These are phyloP conservation scores for Pholiota conissans DNA, from an alignment of 768 basidiomycete genomes.

Conservation along the genomic window DNA sequence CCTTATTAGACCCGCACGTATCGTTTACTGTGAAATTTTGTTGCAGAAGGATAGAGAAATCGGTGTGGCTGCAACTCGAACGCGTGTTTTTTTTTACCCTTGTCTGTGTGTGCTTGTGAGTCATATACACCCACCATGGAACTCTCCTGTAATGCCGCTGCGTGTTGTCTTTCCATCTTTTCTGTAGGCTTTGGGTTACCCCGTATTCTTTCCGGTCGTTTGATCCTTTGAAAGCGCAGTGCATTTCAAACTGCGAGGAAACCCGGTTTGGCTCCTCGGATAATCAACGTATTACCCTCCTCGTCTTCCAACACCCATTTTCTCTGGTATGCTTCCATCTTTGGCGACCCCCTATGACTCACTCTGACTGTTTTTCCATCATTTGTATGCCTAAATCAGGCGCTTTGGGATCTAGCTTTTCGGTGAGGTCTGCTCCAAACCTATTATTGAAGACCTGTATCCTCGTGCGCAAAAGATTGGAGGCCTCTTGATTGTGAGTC, in stretches of 20 bases:
- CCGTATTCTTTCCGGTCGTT: too few species aligned
- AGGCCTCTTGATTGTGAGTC: background rate
- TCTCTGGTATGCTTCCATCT: background rate
- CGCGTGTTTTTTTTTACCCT: background rate
- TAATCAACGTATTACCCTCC: background rate
- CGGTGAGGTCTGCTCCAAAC: too few species aligned
- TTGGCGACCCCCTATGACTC: background rate
- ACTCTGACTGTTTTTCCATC: background rate
- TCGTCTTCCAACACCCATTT: background rate
- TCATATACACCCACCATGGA: background rate
- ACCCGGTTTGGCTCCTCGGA: background rate
- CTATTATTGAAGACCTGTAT: too few species aligned
- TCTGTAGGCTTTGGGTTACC: background rate
- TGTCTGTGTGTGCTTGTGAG: background rate
- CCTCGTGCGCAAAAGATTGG: background rate
- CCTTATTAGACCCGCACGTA: background rate
- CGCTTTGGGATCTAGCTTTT: background rate
- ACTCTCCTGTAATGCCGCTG: background rate
- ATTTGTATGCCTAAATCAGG: background rate
- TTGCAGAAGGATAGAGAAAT: background rate
- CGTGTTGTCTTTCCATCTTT: background rate
- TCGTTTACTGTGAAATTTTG: background rate
- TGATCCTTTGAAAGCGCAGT: too few species aligned
- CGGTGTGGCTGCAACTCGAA: background rate
- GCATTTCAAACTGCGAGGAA: background rate